These are phyloP conservation scores for Fraxinus anomala DNA, from an alignment of 257 asterid genomes.

Conservation along the genomic window DNA sequence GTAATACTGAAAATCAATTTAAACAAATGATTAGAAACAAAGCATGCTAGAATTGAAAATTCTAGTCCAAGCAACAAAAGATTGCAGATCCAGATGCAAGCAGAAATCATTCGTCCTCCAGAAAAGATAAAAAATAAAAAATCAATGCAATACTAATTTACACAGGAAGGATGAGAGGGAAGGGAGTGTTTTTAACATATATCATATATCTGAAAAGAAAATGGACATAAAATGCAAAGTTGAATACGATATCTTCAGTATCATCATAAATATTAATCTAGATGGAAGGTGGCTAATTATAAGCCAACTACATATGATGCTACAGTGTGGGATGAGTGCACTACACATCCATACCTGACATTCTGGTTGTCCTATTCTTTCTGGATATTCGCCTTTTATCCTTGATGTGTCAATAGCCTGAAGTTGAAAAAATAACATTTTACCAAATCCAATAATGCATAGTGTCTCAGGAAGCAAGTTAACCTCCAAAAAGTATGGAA, in stretches of 20 bases:
- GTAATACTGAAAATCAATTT: slow-evolving; percentile 56
- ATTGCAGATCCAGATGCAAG: slow-evolving; percentile 9
- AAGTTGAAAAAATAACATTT: slow-evolving; percentile 25
- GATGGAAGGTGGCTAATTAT: not conserved
- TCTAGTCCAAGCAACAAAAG: slow-evolving; percentile 3
- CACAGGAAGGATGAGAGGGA: not conserved
- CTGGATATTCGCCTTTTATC: slow-evolving; percentile 94
- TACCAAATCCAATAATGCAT: slow-evolving; percentile 8
- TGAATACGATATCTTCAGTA: not conserved
- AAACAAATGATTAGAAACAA: slow-evolving; percentile 19
- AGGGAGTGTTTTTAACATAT: not conserved
- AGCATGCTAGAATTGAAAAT: not conserved
- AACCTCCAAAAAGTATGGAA: not conserved
- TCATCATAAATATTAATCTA: not conserved
- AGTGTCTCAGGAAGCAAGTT: not conserved
- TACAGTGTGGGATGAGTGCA: not conserved
- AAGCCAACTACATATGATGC: not conserved
- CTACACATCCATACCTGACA: slow-evolving; percentile 64
- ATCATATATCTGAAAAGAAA: not conserved
- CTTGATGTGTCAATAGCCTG: slow-evolving; percentile 88
- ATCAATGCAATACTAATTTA: not conserved
- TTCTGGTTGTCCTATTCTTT: slow-evolving; percentile 88
- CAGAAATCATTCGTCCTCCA: slow-evolving; percentile 4
- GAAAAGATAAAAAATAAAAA: not conserved
- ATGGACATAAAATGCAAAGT: not conserved